phyloP scores from a whole-genome alignment of 768 basidiomycete species.

The Mycena indigotica region DNA sequence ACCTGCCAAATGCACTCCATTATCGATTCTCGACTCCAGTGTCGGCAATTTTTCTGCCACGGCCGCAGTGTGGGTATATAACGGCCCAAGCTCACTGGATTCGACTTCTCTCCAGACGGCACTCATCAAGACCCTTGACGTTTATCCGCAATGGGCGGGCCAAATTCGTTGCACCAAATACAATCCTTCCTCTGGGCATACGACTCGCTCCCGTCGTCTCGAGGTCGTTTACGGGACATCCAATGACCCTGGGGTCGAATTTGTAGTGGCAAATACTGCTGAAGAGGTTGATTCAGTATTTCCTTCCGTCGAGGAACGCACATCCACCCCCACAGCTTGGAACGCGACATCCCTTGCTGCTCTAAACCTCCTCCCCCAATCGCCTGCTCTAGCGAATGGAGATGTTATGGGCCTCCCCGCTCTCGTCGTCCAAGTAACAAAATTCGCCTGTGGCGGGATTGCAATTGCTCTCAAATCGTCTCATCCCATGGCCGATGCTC shows the following conservation, averaged over 20 bases:
- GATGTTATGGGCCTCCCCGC: conserved; percentile 30
- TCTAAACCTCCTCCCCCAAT: conserved; percentile 21
- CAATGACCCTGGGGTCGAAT: conserved; percentile 34
- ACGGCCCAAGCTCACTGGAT: conserved; percentile 14
- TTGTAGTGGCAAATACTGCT: conserved; percentile 24
- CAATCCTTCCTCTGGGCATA: conserved; percentile 23
- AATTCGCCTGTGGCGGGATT: conserved; percentile 31
- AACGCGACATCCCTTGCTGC: conserved; percentile 16
- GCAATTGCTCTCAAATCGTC: conserved; percentile 35
- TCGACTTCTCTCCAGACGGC: conserved; percentile 18
- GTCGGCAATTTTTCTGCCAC: conserved; percentile 30
- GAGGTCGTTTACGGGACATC: conserved; percentile 27
- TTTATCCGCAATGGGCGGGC: conserved; percentile 36
- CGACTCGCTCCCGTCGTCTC: conserved; percentile 30
- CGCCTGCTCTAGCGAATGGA: conserved; percentile 27
- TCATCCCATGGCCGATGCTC: conserved; percentile 40
- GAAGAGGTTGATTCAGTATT: neutral
- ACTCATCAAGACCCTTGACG: conserved; percentile 26
- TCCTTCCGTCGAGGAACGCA: conserved; percentile 15
- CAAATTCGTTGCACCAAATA: conserved; percentile 30
- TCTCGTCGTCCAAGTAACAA: conserved; percentile 38
- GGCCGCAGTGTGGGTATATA: conserved; percentile 33
- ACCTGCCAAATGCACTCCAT: conserved; percentile 2
- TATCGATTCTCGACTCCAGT: conserved; percentile 35
- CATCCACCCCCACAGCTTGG: conserved; percentile 16